Evolutionary conservation across 1,284 basidiomycete genomes (phyloP).

Genomic region (Chiua sp.): DNA sequence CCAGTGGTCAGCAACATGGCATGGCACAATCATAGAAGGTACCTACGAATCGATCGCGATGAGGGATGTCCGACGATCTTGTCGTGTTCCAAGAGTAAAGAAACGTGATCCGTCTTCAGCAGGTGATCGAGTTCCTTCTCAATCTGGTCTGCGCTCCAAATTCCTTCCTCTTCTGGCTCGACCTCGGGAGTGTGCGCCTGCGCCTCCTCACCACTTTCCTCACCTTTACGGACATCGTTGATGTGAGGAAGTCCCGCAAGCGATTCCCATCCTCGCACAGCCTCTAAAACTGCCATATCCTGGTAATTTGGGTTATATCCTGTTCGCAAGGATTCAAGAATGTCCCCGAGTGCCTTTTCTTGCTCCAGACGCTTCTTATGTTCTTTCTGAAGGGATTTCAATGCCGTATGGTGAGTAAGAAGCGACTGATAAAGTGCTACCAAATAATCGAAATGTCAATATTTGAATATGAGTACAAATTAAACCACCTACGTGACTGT

Average conservation of each 20-base stretch:
- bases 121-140: constrained; percentile 70
- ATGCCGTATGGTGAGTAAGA: constrained; percentile 72
- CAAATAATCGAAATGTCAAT: constrained; percentile 3
- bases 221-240: constrained; percentile 57
- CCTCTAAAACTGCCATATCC: constrained; percentile 98
- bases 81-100: constrained; percentile 78
- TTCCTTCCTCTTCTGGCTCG: constrained; percentile 45
- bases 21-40: neutral
- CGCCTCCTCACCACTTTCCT: constrained; percentile 39
- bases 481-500: constrained; percentile 71
- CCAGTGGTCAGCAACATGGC: constrained; percentile 11
- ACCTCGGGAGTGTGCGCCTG: constrained; percentile 16
- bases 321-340: constrained; percentile 80
- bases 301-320: constrained; percentile 99
- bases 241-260: constrained; percentile 76
- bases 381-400: constrained; percentile 78
- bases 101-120: constrained; percentile 74
- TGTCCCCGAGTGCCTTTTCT: constrained; percentile 81
- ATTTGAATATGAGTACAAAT: constrained; percentile 25
- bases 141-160: constrained; percentile 60
- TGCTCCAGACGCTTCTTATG: constrained; percentile 76
- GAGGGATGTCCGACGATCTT: constrained; percentile 57
- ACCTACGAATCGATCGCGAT: constrained; percentile 60
- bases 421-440: constrained; percentile 84
- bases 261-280: constrained; percentile 92